Evolutionary conservation across 305 asterid genomes (phyloP), one percentile per base, ranked within the genome.

Genomic region (Fraxinus greggii): DNA sequence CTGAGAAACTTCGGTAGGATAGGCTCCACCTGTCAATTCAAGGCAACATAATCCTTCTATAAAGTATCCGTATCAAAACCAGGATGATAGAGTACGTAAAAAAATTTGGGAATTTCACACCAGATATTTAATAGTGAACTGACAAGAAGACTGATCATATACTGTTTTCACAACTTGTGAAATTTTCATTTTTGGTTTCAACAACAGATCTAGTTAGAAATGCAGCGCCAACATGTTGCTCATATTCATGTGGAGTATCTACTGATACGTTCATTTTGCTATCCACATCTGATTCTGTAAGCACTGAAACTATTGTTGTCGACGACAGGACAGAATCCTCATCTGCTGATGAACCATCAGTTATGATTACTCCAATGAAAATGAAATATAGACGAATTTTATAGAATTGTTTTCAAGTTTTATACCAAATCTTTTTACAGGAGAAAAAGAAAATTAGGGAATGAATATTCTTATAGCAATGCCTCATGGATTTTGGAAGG

Each of bases 21-120:
- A 63, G 17, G 32, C 59, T n/a, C 85, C 82, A 74, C 70, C 91
- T 86, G 83, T 81, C 54, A 81, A 69, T 79, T 77, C 36, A 77
- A 77, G 38, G 40, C 10, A 48, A 72, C 24, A 72, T 31, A 32
- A 45, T 77, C 72, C 28, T 1, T 48, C 56, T 32, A 33, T 59
- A 23, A 78, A 56, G 15, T n/a, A 59, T 17, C 5, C 7, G 21
- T 15, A 2, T 15, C 45, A 32, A 65, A 28, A 65, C 73, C 35
- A 65, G 73, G 73, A 65, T 12, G 6, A 65, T 65, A 65, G 73
- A 65, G 21, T 26, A 26, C 9, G n/a, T 3, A 51, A 80, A 73
- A 77, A 51, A 29, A 65, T 4, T 26, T 65, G 73, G 36, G 73
- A 65, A 65, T 65, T 26, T 24, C 8, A 28, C 33, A 24, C 2